phyloP scores from a whole-genome alignment of 1,284 basidiomycete species.

The Rhizoctonia solani region DNA sequence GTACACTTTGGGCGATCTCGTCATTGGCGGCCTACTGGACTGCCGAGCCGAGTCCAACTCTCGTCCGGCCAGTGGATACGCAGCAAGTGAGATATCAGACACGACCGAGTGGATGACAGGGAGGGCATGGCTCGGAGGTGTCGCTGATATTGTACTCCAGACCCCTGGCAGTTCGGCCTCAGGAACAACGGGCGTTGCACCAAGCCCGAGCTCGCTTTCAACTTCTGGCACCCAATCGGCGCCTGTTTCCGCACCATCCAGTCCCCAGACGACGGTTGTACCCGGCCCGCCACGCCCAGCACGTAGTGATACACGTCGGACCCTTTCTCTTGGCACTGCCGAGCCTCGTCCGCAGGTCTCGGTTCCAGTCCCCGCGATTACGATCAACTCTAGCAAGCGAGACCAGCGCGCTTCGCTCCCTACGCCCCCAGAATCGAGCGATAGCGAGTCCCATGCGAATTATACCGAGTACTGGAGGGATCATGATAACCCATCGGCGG shows the following conservation, averaged over 20 bases:
- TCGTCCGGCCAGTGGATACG: constrained; percentile 2
- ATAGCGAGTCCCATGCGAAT: constrained; percentile 5
- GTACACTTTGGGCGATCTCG: constrained; percentile 24
- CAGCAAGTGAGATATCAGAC: constrained; percentile 16
- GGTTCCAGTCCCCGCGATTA: constrained; percentile 6
- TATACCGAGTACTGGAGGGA: constrained; percentile 23
- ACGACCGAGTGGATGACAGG: constrained; percentile 23
- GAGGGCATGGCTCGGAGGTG: constrained; percentile 25
- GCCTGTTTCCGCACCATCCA: constrained; percentile 2
- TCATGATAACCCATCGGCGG: not conserved
- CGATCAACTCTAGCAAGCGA: not conserved
- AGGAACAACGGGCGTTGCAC: not conserved
- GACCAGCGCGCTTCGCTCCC: constrained; percentile 7
- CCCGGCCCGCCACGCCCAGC: not conserved
- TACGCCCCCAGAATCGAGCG: constrained; percentile 24
- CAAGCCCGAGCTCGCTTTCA: not conserved
- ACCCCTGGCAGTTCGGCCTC: not conserved
- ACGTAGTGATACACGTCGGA: constrained; percentile 2
- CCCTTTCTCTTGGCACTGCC: not conserved
- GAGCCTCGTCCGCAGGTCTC: constrained; percentile 2
- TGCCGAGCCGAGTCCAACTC: constrained; percentile 1
- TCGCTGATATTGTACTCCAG: constrained; percentile 19
- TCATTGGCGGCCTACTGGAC: constrained; percentile 14
- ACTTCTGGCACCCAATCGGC: no score
- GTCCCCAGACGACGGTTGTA: not conserved